These are phyloP conservation scores for Collybia sp. DNA, from an alignment of 768 basidiomycete genomes.

Conservation along the genomic window DNA sequence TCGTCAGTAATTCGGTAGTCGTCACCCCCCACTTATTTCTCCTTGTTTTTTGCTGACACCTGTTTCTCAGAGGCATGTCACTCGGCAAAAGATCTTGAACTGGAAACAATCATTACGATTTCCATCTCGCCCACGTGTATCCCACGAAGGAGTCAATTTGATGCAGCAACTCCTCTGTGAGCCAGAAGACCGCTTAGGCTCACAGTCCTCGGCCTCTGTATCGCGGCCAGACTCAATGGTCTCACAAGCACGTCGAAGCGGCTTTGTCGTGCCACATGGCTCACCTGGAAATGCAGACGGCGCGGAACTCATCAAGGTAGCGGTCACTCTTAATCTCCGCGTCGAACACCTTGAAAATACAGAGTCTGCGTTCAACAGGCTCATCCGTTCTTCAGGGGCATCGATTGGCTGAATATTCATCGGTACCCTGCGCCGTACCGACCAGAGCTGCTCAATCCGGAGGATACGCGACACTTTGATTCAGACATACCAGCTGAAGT, in stretches of 20 bases:
- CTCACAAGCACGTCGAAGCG: conserved; percentile 69
- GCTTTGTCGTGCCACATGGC: conserved; percentile 51
- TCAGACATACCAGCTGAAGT: conserved; percentile 92
- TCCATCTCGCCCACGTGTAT: conserved; percentile 76
- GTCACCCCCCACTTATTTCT: conserved; percentile 3
- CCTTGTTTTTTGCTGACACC: conserved; percentile 11
- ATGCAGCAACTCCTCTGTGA: conserved; percentile 92
- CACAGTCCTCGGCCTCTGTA: conserved; percentile 61
- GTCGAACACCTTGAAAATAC: conserved; percentile 3
- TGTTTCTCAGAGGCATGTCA: conserved; percentile 73
- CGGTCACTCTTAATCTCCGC: conserved; percentile 6
- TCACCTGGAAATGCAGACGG: conserved; percentile 64
- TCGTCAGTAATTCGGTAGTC: conserved; percentile 89
- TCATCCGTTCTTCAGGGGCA: conserved; percentile 88
- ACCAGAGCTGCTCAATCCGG: conserved; percentile 75
- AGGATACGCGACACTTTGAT: conserved; percentile 94
- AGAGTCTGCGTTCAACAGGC: conserved; percentile 36
- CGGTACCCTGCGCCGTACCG: conserved; percentile 82
- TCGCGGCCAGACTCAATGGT: conserved; percentile 77
- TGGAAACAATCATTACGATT: conserved; percentile 90
- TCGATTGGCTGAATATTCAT: conserved; percentile 89
- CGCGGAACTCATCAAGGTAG: conserved; percentile 85
- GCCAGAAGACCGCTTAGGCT: conserved; percentile 90
- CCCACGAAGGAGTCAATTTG: conserved; percentile 81
- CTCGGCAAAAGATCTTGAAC: conserved; percentile 95